Base-by-base conservation (phyloP, 176 grass and related monocot species). In the Saccharum officinarum region DNA sequence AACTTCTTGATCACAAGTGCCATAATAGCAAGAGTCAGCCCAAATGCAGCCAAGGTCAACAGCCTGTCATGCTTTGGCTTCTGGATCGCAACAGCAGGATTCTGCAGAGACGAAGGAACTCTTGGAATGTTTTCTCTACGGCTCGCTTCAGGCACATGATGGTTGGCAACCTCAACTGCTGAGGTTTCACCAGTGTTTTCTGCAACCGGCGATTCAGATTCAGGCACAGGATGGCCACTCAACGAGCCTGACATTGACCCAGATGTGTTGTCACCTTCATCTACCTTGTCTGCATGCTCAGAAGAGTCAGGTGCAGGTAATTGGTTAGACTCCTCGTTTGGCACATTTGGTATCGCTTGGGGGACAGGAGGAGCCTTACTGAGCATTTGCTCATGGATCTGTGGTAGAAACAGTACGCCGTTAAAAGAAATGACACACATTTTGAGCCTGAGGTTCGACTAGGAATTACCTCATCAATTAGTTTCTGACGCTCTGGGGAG, bases 361-460 rank as follows among this genome's bases (percentile, higher is more conserved):
- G 93, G 94, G 67, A 97, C 80, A 71, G 76, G 75, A 28, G 97
- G 93, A n/a, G 86, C 92, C 89, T 94, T 99, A 42, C 67, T 79
- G 61, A 99, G 86, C 97, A 99, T 96, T 86, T 88, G 87, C 60
- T 87, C 81, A 80, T 99, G 97, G 59, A 99, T 99, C 97, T 99
- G 90, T 82, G 34, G 71, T 66, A 42, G 22, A 46, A 86, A 63
- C 26, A 87, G 7, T 67, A 69, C 0, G 16, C 66, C 69, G 73
- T 94, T 69, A 91, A 78, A 62, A 86, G 41, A 89, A 46, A 16
- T 14, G 11, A 0, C 11, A 82, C 36, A 26, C 5, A 25, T 44
- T 75, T 86, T 67, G 66, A 76, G 44, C 76, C n/a, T 60, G 4
- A 65, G 41, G 40, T 22, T 20, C 10, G 11, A 40, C 33, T 30